Percentiles rank a stretch among this genome's conserved stretches.
Conservation (phyloP, 306 rosid genomes). For the Lotus japonicus region DNA sequence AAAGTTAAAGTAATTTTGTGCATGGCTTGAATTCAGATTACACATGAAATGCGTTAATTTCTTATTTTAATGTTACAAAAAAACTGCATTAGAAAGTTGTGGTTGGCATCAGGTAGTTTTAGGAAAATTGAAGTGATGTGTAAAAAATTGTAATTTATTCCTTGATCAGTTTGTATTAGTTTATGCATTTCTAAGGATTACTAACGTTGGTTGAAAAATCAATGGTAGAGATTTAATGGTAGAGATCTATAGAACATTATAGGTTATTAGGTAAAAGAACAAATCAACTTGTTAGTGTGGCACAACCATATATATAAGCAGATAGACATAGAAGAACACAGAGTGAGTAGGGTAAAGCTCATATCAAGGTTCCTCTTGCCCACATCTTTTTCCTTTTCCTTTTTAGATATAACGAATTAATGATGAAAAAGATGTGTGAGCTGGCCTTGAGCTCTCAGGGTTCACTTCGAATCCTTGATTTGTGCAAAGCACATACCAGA, state of each 20-base stretch:
- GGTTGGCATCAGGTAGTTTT: constrained; percentile 8
- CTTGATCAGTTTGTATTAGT: constrained; percentile 7
- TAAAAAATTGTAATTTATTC: constrained; percentile 8
- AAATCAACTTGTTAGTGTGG: neutral
- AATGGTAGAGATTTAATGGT: too few relatives aligned
- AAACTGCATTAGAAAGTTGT: constrained; percentile 12
- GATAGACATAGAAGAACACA: neutral
- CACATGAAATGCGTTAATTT: constrained; percentile 9
- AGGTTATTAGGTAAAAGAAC: neutral
- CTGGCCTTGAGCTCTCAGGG: neutral
- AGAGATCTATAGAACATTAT: too few relatives aligned
- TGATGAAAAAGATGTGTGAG: neutral
- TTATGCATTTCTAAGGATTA: constrained; percentile 1
- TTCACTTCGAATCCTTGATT: neutral
- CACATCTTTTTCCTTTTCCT: neutral
- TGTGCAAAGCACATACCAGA: neutral
- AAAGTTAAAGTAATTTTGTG: constrained; percentile 5
- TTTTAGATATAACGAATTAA: neutral
- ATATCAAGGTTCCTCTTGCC: neutral
- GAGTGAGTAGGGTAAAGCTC: neutral
- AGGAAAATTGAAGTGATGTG: constrained; percentile 6
- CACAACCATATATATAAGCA: neutral
- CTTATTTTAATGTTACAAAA: neutral
- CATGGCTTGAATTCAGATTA: constrained; percentile 13
- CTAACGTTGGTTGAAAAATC: too few relatives aligned